A percentile compares a stretch with the other conserved stretches of the same genome.
phyloP scores from a whole-genome alignment of 2,329 filamentous ascomycete species.

The Aspergillus brunneoviolaceus region DNA sequence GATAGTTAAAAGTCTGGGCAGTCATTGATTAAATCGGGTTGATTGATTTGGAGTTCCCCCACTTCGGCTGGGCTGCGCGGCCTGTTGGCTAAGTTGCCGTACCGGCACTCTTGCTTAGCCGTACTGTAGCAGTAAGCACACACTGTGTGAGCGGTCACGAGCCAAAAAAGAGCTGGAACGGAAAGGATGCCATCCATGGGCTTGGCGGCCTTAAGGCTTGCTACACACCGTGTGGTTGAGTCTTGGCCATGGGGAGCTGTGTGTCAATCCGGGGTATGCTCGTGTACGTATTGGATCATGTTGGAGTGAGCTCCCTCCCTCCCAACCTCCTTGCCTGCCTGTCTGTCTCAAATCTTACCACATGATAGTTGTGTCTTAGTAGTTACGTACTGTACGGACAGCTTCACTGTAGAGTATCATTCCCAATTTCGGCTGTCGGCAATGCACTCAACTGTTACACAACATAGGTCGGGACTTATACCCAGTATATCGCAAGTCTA shows the following conservation, averaged over 20 bases:
- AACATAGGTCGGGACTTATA: neutral
- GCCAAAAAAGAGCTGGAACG: neutral
- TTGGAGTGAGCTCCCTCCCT: neutral
- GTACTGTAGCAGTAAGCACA: neutral
- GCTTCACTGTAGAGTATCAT: neutral
- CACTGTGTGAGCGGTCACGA: neutral
- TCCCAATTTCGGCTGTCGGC: neutral
- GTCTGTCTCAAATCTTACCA: too few species aligned
- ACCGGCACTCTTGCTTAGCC: too few species aligned
- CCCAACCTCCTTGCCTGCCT: too few species aligned
- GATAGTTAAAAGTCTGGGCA: neutral
- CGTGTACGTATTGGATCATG: neutral
- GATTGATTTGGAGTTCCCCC: neutral
- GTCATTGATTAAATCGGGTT: too few species aligned
- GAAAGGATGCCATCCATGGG: neutral
- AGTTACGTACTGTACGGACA: neutral
- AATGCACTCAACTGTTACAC: neutral
- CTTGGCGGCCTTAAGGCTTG: neutral
- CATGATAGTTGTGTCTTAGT: too few species aligned
- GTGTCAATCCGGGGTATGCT: neutral
- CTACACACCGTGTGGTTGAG: neutral
- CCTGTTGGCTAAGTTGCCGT: too few species aligned
- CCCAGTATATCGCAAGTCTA: neutral
- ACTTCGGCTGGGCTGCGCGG: neutral
- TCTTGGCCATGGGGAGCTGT: neutral